Evolutionary conservation across 2,329 filamentous ascomycete genomes (phyloP).

Genomic region (Tolypocladium tundrense): DNA sequence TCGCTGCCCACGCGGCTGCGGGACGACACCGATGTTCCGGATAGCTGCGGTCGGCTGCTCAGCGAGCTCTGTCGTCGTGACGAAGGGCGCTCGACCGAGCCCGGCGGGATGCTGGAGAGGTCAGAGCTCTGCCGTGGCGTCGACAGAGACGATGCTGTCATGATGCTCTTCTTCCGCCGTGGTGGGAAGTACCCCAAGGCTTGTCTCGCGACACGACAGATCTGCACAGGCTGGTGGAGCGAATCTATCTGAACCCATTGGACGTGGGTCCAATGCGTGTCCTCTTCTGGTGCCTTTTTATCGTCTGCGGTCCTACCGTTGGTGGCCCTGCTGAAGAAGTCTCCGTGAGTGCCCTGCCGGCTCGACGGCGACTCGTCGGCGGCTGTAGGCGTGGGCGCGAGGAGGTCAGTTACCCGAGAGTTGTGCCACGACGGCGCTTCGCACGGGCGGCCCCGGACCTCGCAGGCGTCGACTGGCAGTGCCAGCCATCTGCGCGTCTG

Average conservation of each 20-base stretch:
- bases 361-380: slow-evolving; percentile 14
- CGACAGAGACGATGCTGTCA: slow-evolving; percentile 53
- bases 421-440: slow-evolving; percentile 36
- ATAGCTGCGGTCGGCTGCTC: slow-evolving; percentile 21
- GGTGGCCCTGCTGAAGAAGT: slow-evolving; percentile 29
- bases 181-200: slow-evolving; percentile 87
- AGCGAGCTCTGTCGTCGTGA: slow-evolving; percentile 34
- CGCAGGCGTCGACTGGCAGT: slow-evolving; percentile 82
- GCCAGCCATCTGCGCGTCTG: slow-evolving; percentile 73
- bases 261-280: slow-evolving; percentile 72
- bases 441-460: slow-evolving; percentile 64
- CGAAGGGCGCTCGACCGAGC: slow-evolving; percentile 21
- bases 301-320: slow-evolving; percentile 19
- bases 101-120: slow-evolving; percentile 33
- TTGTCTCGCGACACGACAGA: slow-evolving; percentile 71
- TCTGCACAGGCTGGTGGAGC: slow-evolving; percentile 60
- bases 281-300: slow-evolving; percentile 32
- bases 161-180: slow-evolving; percentile 71
- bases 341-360: slow-evolving; percentile 21
- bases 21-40: slow-evolving; percentile 22
- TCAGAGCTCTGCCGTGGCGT: slow-evolving; percentile 60
- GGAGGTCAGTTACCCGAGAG: slow-evolving; percentile 35
- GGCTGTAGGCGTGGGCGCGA: slow-evolving; percentile 34
- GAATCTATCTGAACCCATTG: slow-evolving; percentile 79
- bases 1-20: slow-evolving; percentile 28